A percentile compares a stretch with the other conserved stretches of the same genome.
These are phyloP conservation scores for Saccharata proteae DNA, from an alignment of 2,329 filamentous ascomycete genomes.

Conservation along the genomic window DNA sequence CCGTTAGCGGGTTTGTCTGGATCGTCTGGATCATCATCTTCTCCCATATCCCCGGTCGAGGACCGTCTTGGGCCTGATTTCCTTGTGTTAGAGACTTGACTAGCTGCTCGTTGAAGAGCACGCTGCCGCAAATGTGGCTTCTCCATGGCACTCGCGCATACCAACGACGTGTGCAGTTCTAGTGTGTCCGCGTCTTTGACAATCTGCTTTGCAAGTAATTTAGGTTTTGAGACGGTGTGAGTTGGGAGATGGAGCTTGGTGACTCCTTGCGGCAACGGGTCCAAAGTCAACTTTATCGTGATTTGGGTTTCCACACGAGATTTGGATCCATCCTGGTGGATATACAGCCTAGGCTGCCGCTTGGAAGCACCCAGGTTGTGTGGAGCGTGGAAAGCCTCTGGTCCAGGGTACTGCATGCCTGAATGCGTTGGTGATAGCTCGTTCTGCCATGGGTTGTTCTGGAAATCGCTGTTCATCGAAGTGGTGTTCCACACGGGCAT, in stretches of 20 bases:
- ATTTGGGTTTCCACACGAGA: conserved; percentile 96
- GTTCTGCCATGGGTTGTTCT: conserved; percentile 1
- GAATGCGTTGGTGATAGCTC: conserved; percentile 6
- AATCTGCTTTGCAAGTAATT: conserved; percentile 67
- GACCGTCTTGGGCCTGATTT: conserved; percentile 16
- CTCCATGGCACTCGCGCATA: conserved; percentile 87
- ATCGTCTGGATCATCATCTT: conserved; percentile 45
- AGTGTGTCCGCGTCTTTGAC: conserved; percentile 59
- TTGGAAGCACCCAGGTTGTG: neutral
- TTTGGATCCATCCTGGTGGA: conserved; percentile 37
- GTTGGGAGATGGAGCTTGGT: conserved; percentile 76
- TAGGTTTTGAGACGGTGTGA: conserved; percentile 89
- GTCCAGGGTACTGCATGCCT: neutral
- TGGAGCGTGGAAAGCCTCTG: neutral
- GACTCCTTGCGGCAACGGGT: conserved; percentile 60
- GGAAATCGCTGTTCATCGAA: conserved; percentile 1
- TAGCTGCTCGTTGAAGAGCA: conserved; percentile 52
- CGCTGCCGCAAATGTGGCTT: conserved; percentile 52
- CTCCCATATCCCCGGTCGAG: conserved; percentile 27
- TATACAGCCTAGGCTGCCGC: neutral
- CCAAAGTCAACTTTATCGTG: conserved; percentile 69
- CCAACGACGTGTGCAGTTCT: conserved; percentile 68
- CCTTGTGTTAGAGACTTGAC: conserved; percentile 27
- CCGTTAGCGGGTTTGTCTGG: conserved; percentile 69
- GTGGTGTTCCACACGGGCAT: conserved; percentile 4